Conservation (phyloP, 2,329 filamentous ascomycete species). For the Colletotrichum eremochloae region DNA sequence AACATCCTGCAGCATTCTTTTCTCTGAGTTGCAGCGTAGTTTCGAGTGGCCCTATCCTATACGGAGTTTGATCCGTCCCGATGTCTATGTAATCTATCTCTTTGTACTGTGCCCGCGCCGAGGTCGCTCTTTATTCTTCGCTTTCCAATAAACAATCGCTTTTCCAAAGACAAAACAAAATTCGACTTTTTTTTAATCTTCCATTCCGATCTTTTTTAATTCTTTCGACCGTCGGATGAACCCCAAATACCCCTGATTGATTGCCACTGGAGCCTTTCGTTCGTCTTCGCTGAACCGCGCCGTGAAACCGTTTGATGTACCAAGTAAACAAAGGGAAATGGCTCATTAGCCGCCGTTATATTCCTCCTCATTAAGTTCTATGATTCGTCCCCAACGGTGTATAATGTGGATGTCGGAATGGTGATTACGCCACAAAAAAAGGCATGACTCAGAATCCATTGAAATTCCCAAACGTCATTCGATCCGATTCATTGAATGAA, state of each 20-base stretch:
- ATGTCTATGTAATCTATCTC: slow-evolving; percentile 29
- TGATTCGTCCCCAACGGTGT: slow-evolving; percentile 19
- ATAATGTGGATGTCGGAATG: not conserved
- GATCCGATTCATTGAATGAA: no score
- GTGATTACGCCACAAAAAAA: not conserved
- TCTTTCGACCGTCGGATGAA: not conserved
- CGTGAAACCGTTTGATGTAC: not conserved
- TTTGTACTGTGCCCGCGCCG: slow-evolving; percentile 22
- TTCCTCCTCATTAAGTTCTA: slow-evolving; percentile 35
- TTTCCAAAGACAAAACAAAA: not conserved
- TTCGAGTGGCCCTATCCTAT: slow-evolving; percentile 1
- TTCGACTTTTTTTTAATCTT: slow-evolving; percentile 14
- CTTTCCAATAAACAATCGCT: slow-evolving; percentile 12
- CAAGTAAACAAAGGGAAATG: slow-evolving; percentile 19
- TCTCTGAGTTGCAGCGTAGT: not conserved
- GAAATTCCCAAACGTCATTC: no score
- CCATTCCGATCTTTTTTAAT: slow-evolving; percentile 3
- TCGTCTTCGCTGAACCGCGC: slow-evolving; percentile 1
- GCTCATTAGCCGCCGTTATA: not conserved
- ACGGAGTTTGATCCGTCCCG: not conserved
- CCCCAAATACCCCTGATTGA: slow-evolving; percentile 1
- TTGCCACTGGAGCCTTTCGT: not conserved
- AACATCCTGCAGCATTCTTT: slow-evolving; percentile 8
- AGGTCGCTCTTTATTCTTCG: not conserved
- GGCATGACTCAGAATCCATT: no score